Evolutionary conservation across 2,329 filamentous ascomycete species (phyloP).

Genomic region (Claviceps humidiphila): DNA sequence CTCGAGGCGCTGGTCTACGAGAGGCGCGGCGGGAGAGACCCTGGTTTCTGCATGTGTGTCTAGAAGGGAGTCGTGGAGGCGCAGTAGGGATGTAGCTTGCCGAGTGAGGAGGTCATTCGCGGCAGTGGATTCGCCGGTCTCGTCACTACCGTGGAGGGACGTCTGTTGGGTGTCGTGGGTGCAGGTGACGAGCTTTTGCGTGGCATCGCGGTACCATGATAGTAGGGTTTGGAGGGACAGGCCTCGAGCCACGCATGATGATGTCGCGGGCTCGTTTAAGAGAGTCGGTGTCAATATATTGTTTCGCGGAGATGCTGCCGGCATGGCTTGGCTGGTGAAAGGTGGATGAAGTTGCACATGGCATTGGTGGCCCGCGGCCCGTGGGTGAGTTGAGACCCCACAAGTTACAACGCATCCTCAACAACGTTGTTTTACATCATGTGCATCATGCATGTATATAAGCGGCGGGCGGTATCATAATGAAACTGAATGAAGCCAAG

Average conservation of each 20-base stretch:
- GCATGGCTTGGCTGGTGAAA: not conserved
- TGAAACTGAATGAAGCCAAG: too few species aligned
- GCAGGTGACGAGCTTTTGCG: slow-evolving; percentile 8
- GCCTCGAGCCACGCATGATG: not conserved
- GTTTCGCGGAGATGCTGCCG: not conserved
- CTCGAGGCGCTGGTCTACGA: slow-evolving; percentile 31
- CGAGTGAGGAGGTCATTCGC: slow-evolving; percentile 15
- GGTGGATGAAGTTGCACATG: too few species aligned
- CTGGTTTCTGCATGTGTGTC: not conserved
- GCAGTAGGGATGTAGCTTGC: slow-evolving; percentile 15
- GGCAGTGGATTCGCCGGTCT: slow-evolving; percentile 8
- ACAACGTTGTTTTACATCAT: too few species aligned
- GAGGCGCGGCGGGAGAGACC: slow-evolving; percentile 6
- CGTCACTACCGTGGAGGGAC: not conserved
- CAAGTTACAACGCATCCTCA: too few species aligned
- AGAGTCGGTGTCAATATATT: not conserved
- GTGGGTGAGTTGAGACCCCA: too few species aligned
- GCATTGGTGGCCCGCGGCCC: too few species aligned
- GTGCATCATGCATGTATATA: too few species aligned
- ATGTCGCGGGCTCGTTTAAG: not conserved
- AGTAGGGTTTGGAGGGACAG: slow-evolving; percentile 5
- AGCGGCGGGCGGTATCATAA: too few species aligned
- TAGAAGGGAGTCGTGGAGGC: slow-evolving; percentile 10
- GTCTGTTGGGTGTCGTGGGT: not conserved
- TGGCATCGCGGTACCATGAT: slow-evolving; percentile 13